phyloP scores from a whole-genome alignment of 129 eudicot species.

The Escallonia herrerae region DNA sequence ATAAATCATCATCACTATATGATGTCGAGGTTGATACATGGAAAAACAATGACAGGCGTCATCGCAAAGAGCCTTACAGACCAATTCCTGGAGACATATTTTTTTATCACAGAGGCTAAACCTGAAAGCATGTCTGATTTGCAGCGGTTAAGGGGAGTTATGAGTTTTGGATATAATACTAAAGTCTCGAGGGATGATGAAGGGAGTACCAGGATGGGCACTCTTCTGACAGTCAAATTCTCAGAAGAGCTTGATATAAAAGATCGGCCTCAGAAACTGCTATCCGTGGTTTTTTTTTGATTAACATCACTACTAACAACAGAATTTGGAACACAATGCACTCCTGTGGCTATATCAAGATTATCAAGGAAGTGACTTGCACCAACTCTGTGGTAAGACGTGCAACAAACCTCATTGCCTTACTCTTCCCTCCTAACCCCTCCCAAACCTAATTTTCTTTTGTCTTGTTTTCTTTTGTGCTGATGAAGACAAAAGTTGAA shows the following conservation, averaged over 20 bases:
- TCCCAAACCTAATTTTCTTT: background rate
- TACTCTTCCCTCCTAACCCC: no score
- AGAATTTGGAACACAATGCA: conserved; percentile 61
- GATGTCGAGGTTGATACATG: conserved; percentile 42
- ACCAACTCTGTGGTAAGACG: conserved; percentile 30
- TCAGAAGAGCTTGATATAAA: conserved; percentile 21
- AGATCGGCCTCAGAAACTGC: conserved; percentile 21
- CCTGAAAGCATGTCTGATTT: conserved; percentile 33
- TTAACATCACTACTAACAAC: conserved; percentile 38
- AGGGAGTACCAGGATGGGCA: conserved; percentile 13
- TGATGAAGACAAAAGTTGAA: background rate
- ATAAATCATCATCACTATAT: conserved; percentile 2
- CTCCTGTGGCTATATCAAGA: conserved; percentile 25
- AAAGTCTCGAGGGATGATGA: conserved; percentile 21
- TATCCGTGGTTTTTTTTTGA: conserved; percentile 40
- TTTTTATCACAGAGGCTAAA: conserved; percentile 20
- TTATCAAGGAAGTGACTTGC: conserved; percentile 32
- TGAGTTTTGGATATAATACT: conserved; percentile 37
- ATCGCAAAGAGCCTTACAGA: conserved; percentile 45
- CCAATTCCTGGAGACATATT: conserved; percentile 68
- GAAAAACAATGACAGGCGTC: conserved; percentile 40
- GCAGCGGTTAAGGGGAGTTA: conserved; percentile 21
- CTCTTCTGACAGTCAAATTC: conserved; percentile 24
- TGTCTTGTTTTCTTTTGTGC: background rate
- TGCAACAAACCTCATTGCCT: background rate